Evolutionary conservation across 805 yeast species (phyloP).

Genomic region (Candida glaebosa): DNA sequence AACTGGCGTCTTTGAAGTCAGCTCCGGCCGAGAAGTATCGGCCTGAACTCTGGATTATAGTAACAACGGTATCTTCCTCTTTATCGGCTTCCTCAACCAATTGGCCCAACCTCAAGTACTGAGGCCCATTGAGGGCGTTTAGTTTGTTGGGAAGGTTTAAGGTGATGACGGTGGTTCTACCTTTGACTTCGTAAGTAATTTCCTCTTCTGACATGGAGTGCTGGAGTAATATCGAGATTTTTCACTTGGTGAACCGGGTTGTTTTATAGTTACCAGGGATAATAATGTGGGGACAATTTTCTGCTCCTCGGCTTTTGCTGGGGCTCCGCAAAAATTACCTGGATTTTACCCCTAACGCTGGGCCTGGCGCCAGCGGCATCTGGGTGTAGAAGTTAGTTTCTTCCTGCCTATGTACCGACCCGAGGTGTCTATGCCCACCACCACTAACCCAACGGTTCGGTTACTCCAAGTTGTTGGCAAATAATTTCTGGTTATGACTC

Average conservation of each 20-base stretch:
- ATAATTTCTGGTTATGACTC: too few relatives aligned
- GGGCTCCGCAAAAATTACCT: too few relatives aligned
- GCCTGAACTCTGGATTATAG: slow-evolving; percentile 69
- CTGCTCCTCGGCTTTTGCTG: slow-evolving; percentile 1
- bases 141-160: slow-evolving; percentile 57
- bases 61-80: slow-evolving; percentile 58
- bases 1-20: slow-evolving; percentile 42
- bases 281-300: neutral
- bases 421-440: too few relatives aligned
- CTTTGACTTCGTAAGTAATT: slow-evolving; percentile 41
- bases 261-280: too few relatives aligned
- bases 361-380: too few relatives aligned
- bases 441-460: too few relatives aligned
- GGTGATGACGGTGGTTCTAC: slow-evolving; percentile 57
- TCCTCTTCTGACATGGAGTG: slow-evolving; percentile 13
- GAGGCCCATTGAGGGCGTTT: slow-evolving; percentile 66
- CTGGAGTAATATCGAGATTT: neutral
- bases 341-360: too few relatives aligned
- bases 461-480: too few relatives aligned
- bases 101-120: slow-evolving; percentile 59
- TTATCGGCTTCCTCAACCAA: slow-evolving; percentile 59
- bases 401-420: too few relatives aligned
- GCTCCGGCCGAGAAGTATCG: slow-evolving; percentile 85
- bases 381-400: too few relatives aligned
- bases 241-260: neutral